Evolutionary conservation across 31 red algal species (phyloP).

Genomic region (Bonnemaisonia californica): DNA sequence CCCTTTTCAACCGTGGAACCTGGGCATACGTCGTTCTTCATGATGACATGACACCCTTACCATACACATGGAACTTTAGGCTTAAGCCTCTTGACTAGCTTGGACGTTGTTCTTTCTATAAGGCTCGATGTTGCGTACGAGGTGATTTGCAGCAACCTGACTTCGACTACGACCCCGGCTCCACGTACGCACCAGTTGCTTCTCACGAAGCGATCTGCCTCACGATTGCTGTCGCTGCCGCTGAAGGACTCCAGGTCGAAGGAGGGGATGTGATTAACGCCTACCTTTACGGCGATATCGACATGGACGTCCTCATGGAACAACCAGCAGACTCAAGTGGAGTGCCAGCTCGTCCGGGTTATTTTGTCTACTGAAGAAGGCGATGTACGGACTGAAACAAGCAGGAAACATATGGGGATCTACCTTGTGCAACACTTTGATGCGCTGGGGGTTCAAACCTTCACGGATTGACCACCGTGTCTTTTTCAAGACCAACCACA

Average conservation of each 20-base stretch:
- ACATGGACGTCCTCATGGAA: not conserved
- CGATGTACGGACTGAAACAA: not conserved
- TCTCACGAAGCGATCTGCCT: constrained; percentile 4
- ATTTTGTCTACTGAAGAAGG: not conserved
- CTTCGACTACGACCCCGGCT: not conserved
- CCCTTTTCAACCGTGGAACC: not conserved
- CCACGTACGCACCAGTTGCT: not conserved
- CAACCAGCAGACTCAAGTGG: constrained; percentile 5
- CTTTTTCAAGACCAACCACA: not conserved
- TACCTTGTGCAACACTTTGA: not conserved
- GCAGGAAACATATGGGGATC: not conserved
- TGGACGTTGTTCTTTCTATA: not conserved
- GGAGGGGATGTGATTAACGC: not conserved
- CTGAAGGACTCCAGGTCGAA: constrained; percentile 4
- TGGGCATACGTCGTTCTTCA: not conserved
- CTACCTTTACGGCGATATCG: constrained; percentile 2
- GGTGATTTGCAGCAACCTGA: not conserved
- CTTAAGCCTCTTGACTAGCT: not conserved
- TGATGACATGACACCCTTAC: not conserved
- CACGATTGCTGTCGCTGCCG: not conserved
- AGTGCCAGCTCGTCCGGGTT: not conserved
- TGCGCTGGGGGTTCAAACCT: not conserved
- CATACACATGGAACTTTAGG: not conserved
- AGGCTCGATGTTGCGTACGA: not conserved
- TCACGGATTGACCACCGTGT: not conserved